phyloP scores from a whole-genome alignment of 164 flowering plant genomes.

The Macadamia integrifolia region DNA sequence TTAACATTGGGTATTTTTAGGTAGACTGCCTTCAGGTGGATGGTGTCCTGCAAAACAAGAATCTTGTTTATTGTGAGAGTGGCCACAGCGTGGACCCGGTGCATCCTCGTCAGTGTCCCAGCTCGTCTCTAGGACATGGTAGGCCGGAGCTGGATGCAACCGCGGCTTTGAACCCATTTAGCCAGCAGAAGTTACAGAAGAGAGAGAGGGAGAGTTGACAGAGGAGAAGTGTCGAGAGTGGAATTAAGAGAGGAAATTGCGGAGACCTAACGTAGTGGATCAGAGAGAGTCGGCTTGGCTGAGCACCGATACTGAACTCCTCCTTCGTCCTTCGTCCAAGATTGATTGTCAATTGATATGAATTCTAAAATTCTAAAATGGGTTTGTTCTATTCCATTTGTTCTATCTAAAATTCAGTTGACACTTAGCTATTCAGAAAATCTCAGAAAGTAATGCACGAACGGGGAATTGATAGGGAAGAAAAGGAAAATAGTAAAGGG shows the following conservation, averaged over 20 bases:
- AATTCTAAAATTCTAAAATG: too few species aligned
- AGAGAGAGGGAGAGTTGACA: background rate
- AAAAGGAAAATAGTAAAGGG: too few species aligned
- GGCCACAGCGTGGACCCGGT: slow-evolving; percentile 91
- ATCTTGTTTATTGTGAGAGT: slow-evolving; percentile 96
- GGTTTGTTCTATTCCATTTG: too few species aligned
- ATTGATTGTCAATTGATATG: too few species aligned
- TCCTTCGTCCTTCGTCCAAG: background rate
- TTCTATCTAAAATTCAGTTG: too few species aligned
- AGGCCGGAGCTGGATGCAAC: slow-evolving; percentile 82
- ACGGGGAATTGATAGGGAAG: too few species aligned
- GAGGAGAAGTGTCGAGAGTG: too few species aligned
- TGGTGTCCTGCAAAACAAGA: slow-evolving; percentile 79
- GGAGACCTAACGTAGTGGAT: background rate
- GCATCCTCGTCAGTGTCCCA: slow-evolving; percentile 94
- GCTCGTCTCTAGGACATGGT: slow-evolving; percentile 50
- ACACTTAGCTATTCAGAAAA: too few species aligned
- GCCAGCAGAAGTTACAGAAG: background rate
- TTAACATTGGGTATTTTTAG: slow-evolving; percentile 31
- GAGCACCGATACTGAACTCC: background rate
- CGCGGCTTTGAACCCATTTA: slow-evolving; percentile 58
- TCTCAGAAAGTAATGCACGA: too few species aligned
- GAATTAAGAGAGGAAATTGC: background rate
- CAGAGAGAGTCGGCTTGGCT: background rate
- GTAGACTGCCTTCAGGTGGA: slow-evolving; percentile 94